These are phyloP conservation scores for Lactarius sp. DNA, from an alignment of 768 basidiomycete genomes.

Conservation along the genomic window DNA sequence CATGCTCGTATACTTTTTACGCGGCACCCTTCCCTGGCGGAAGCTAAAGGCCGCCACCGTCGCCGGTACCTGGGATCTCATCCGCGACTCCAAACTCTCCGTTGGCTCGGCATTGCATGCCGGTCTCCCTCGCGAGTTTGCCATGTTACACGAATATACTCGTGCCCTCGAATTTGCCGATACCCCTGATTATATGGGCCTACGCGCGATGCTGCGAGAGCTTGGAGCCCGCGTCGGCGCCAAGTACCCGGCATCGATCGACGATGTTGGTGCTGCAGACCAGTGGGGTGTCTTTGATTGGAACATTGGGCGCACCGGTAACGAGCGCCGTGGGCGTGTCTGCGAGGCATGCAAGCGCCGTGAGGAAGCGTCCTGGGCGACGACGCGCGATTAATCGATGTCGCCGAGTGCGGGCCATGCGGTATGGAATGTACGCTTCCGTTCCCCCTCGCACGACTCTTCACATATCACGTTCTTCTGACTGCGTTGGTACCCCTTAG, in stretches of 20 bases:
- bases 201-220: conserved; percentile 65
- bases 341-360: conserved; percentile 26
- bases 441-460: background rate
- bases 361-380: conserved; percentile 24
- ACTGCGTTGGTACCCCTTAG: conserved; percentile 13
- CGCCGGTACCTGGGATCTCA: conserved; percentile 70
- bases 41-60: conserved; percentile 62
- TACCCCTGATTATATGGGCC: conserved; percentile 82
- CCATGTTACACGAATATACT: conserved; percentile 71
- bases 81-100: conserved; percentile 66
- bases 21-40: conserved; percentile 75
- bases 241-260: conserved; percentile 19
- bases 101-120: conserved; percentile 58
- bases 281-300: conserved; percentile 25
- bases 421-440: conserved; percentile 21
- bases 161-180: conserved; percentile 83
- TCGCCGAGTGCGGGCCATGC: conserved; percentile 7
- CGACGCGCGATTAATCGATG: conserved; percentile 17
- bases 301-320: conserved; percentile 20
- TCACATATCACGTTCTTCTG: conserved; percentile 20
- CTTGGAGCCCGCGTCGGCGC: conserved; percentile 29
- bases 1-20: conserved; percentile 78
- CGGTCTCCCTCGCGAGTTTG: conserved; percentile 76
- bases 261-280: conserved; percentile 13
- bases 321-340: conserved; percentile 19